phyloP scores from a whole-genome alignment of 331 rosid genomes.

The Spiraea crenata region DNA sequence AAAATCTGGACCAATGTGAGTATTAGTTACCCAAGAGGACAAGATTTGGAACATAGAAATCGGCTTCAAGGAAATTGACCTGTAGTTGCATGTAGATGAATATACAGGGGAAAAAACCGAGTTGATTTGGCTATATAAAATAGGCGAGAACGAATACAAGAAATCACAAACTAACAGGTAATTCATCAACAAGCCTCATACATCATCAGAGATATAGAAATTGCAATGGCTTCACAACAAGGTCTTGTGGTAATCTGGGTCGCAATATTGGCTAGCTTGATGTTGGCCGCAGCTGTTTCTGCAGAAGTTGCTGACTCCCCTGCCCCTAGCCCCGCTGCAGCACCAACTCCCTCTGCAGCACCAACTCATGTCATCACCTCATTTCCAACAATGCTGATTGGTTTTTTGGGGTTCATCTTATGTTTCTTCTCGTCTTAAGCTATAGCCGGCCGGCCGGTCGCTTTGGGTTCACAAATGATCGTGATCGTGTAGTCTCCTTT shows the following conservation, averaged over 20 bases:
- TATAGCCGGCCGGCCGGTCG: not conserved
- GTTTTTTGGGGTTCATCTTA: not conserved
- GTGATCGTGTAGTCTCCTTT: too few relatives aligned
- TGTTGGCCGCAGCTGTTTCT: not conserved
- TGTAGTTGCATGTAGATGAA: not conserved
- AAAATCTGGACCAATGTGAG: not conserved
- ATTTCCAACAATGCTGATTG: not conserved
- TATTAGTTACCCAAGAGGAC: not conserved
- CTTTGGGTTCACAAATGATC: not conserved
- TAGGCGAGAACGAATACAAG: not conserved
- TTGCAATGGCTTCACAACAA: not conserved
- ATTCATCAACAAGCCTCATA: too few relatives aligned
- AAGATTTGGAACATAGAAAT: not conserved
- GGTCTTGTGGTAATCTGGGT: not conserved
- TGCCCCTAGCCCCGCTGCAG: not conserved
- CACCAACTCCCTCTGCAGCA: not conserved
- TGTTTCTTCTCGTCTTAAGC: not conserved
- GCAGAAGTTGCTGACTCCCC: not conserved
- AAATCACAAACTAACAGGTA: not conserved
- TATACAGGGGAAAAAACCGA: not conserved
- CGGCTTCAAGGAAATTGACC: not conserved
- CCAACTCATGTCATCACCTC: not conserved
- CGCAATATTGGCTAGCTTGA: not conserved
- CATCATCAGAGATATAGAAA: too few relatives aligned
- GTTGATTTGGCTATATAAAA: not conserved